phyloP scores from a whole-genome alignment of 371 early-diverging fungal species.

The Scutellospora calospora region DNA sequence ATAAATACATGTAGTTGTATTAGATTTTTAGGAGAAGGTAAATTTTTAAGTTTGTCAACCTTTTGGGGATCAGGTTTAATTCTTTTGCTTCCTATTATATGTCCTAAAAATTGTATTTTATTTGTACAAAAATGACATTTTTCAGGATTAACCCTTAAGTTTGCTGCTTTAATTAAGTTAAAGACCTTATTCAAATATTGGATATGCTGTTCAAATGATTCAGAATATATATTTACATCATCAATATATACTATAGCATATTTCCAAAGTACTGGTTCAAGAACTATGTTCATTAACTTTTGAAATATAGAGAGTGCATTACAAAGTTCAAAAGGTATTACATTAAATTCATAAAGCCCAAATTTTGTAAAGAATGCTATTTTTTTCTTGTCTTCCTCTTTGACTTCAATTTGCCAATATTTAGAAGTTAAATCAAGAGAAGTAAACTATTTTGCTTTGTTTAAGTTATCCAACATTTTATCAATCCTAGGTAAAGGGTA shows the following conservation, averaged over 20 bases:
- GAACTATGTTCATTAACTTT: constrained; percentile 48
- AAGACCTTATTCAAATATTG: constrained; percentile 50
- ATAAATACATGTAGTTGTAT: constrained; percentile 58
- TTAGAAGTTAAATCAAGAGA: too few relatives aligned
- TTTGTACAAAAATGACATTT: background rate
- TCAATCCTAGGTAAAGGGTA: too few relatives aligned
- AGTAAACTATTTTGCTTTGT: too few relatives aligned
- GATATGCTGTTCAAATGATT: constrained; percentile 51
- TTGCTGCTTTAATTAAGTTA: constrained; percentile 48
- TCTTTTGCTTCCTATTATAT: background rate
- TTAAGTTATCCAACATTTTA: too few relatives aligned
- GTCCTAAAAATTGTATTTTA: background rate
- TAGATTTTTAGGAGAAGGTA: constrained; percentile 52
- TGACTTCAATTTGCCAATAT: too few relatives aligned
- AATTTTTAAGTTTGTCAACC: constrained; percentile 43
- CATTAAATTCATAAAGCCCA: too few relatives aligned
- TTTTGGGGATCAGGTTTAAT: background rate
- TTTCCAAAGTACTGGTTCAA: constrained; percentile 50
- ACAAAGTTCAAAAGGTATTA: constrained; percentile 43
- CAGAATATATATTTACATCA: too few relatives aligned
- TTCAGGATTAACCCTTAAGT: constrained; percentile 46
- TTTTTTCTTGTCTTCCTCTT: too few relatives aligned
- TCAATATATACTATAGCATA: constrained; percentile 57
- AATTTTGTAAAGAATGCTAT: background rate
- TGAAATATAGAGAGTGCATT: constrained; percentile 53